Percentiles rank a stretch among this genome's conserved stretches.
Evolutionary conservation across 371 early-diverging fungal species (phyloP).

Genomic region (Saksenaea vasiformis): DNA sequence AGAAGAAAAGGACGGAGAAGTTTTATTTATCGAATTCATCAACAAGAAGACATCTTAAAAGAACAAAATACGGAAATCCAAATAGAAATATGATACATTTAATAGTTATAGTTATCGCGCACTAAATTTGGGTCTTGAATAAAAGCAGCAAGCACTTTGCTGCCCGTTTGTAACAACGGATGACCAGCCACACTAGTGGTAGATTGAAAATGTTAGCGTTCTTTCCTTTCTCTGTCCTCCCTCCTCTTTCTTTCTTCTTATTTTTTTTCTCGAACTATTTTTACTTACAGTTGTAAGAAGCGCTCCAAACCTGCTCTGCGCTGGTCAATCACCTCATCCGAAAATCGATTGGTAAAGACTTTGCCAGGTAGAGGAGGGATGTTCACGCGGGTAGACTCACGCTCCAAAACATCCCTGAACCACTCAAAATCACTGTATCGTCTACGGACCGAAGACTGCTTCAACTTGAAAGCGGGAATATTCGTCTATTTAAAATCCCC

Average conservation of each 20-base stretch:
- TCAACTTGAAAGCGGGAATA: conserved; percentile 95
- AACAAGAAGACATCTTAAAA: neutral
- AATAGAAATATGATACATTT: conserved; percentile 17
- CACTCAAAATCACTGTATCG: conserved; percentile 98
- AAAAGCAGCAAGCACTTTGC: conserved; percentile 92
- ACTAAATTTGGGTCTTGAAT: conserved; percentile 91
- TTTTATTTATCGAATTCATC: neutral
- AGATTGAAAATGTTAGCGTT: neutral
- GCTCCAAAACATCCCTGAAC: conserved; percentile 93
- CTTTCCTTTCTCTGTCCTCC: neutral
- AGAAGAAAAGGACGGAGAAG: neutral
- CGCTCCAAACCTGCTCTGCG: conserved; percentile 91
- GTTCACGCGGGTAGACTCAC: conserved; percentile 90
- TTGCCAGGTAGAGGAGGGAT: conserved; percentile 97
- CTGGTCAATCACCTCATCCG: conserved; percentile 92
- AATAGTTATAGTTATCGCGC: conserved; percentile 74
- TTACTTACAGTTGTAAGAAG: conserved; percentile 91
- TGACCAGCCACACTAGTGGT: conserved; percentile 86
- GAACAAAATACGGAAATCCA: neutral
- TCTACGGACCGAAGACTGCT: conserved; percentile 82
- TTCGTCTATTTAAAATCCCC: conserved; percentile 73
- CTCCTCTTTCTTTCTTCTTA: neutral
- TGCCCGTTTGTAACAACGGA: conserved; percentile 96
- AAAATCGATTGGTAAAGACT: conserved; percentile 94
- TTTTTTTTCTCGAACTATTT: neutral